These are phyloP conservation scores for Brachypodium distachyon DNA, from an alignment of 202 grass and related monocot species.

Conservation along the genomic window DNA sequence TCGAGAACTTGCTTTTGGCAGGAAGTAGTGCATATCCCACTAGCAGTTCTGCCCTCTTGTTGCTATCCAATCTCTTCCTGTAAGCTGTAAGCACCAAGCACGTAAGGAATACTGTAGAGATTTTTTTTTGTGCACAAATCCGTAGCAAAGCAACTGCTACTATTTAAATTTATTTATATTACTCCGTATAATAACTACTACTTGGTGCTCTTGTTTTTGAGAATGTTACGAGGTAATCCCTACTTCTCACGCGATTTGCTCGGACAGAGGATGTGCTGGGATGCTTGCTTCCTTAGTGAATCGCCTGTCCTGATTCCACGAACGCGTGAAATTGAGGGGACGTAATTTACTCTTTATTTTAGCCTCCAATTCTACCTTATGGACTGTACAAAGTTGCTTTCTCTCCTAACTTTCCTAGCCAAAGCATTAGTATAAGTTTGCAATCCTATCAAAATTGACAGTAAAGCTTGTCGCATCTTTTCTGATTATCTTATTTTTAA, in stretches of 20 bases:
- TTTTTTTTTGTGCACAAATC: background rate
- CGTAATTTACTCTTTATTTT: too few species aligned
- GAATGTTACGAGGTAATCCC: background rate
- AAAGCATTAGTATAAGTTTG: background rate
- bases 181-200: too few species aligned
- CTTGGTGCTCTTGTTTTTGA: background rate
- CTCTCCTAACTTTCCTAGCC: background rate
- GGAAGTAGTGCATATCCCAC: background rate
- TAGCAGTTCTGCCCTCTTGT: background rate
- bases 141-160: too few species aligned
- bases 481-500: background rate
- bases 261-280: background rate
- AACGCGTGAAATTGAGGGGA: background rate
- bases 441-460: slow-evolving; percentile 4
- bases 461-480: background rate
- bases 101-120: background rate
- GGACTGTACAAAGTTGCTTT: background rate
- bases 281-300: background rate
- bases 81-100: slow-evolving; percentile 11
- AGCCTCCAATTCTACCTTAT: background rate
- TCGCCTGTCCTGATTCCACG: background rate
- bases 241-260: background rate
- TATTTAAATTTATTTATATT: too few species aligned
- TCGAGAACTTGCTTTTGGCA: background rate
- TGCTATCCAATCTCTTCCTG: background rate